Conservation (phyloP, 495 filamentous ascomycete species). For the Margaritispora aquatica region DNA sequence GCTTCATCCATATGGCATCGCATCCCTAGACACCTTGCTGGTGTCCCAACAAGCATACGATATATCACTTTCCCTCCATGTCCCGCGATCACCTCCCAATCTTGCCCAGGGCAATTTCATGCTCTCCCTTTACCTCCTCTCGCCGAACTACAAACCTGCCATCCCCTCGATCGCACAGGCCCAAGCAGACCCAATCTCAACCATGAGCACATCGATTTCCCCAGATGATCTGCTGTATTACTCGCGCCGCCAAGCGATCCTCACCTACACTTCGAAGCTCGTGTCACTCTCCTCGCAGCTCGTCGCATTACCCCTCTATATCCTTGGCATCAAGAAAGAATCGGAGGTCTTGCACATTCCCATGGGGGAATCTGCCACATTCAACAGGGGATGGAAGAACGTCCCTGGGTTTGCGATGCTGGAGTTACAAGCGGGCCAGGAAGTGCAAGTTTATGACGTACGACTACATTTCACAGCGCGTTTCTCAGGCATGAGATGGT, state of each 20-base stretch:
- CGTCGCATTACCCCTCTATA: constrained; percentile 51
- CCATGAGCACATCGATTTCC: constrained; percentile 6
- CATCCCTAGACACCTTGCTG: constrained; percentile 34
- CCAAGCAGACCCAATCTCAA: constrained; percentile 4
- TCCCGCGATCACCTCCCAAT: constrained; percentile 58
- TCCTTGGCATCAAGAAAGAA: constrained; percentile 47
- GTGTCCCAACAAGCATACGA: constrained; percentile 56
- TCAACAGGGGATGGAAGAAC: constrained; percentile 47
- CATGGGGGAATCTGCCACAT: constrained; percentile 67
- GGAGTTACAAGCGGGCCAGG: constrained; percentile 59
- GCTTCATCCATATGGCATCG: constrained; percentile 47
- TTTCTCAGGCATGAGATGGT: constrained; percentile 70
- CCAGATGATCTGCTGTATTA: constrained; percentile 25
- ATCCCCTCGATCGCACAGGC: constrained; percentile 10
- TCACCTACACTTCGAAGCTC: constrained; percentile 61
- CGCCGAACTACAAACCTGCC: constrained; percentile 27
- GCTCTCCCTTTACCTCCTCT: constrained; percentile 67
- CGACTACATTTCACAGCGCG: constrained; percentile 61
- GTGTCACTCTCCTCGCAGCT: constrained; percentile 31
- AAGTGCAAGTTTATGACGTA: constrained; percentile 69
- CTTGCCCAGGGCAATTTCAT: constrained; percentile 80
- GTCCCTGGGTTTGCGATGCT: constrained; percentile 54
- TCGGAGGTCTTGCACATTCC: constrained; percentile 46
- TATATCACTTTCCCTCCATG: constrained; percentile 47
- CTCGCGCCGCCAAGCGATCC: constrained; percentile 55